Evolutionary conservation across 2,329 filamentous ascomycete genomes (phyloP), one percentile per base, ranked within the genome.

Genomic region (Fusarium sp.): DNA sequence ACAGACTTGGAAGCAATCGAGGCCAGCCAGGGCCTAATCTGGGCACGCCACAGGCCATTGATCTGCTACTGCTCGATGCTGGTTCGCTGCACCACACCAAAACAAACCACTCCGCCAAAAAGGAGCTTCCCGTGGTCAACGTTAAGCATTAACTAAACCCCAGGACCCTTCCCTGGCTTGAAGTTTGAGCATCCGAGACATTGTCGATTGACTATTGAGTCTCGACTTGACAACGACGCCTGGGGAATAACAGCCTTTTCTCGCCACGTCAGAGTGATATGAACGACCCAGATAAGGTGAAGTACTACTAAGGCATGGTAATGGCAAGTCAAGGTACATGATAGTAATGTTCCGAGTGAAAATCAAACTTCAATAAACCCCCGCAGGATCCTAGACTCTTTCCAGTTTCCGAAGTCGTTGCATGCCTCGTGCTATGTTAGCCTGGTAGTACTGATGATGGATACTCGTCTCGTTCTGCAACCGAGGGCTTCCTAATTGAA

Each of bases 21-120:
- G 68, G 70, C 70, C 70, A 69, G 53, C 70, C 59, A 69, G 60
- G 59, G 45, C 69, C 70, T 50, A 65, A 67, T 62, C 60, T 47
- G 68, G 68, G 55, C 42, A 45, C 57, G 57, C 65, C 61, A 63
- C 42, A 39, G 30, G 58, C 39, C 42, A 43, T 49, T 59, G 65
- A 52, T 59, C 61, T 71, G 66, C 58, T 65, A 45, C 61, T 70
- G 68, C 61, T 69, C 42, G 30, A 62, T 51, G 32, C 44, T 68
- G 64, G 67, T 65, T 68, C 54, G 62, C 47, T 60, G 42, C 47
- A 59, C 50, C 44, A 59, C 43, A 49, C 53, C 47, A 60, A 44
- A 44, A 46, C 45, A 63, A 44, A 60, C 47, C 34, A 62, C 28
- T 14, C 28, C 28, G n/a, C 11, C 4, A 50, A 50, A 62, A 62